Evolutionary conservation across 345 rosid genomes (phyloP), one percentile per base, ranked within the genome.

Genomic region (Trapa incisa): DNA sequence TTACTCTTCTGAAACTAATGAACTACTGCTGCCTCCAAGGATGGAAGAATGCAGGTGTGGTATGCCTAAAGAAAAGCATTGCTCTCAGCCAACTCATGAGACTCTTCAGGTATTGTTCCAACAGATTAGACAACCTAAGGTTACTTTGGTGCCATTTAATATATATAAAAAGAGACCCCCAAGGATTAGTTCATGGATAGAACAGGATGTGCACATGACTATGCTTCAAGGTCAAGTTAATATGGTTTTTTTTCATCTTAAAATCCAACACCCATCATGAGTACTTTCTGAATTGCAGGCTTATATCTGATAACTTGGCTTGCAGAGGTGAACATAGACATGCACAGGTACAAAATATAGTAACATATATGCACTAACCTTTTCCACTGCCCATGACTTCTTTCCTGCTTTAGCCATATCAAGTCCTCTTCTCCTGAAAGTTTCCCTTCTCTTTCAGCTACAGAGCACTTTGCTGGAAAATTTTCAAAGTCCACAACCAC

Each of bases 301-400:
- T 50, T 22, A 22, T 82, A 80, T 79, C 76, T 92, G 68, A 86
- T 92, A 61, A 75, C 96, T 67, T 89, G 95, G 98, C 85, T 83
- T 73, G 87, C 92, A n/a, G 92, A 86, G 75, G 87, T 84, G 66
- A 85, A 87, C 68, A 67, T 89, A 32, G 85, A 84, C 73, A 52
- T 73, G 66, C 81, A 74, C 45, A 87, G 98, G 98, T 89, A 77
- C 77, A 62, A 43, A 17, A 61, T 29, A 45, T 47, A 60, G 37
- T 12, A 2, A 11, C 64, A 13, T 22, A 61, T 52, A n/a, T 52
- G 56, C 56, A 50, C 1, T 50, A 15, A 15, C 17, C 22, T 50
- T 14, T 22, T 50, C 14, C 22, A 22, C 29, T 22, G 29, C 29
- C 29, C 29, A 22, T 22, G 29, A 22, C 29, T 22, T 22, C 29